Evolutionary conservation across 352 stramenopile species (phyloP), one percentile per base, ranked within the genome.

Genomic region (Phytophthora cactorum): DNA sequence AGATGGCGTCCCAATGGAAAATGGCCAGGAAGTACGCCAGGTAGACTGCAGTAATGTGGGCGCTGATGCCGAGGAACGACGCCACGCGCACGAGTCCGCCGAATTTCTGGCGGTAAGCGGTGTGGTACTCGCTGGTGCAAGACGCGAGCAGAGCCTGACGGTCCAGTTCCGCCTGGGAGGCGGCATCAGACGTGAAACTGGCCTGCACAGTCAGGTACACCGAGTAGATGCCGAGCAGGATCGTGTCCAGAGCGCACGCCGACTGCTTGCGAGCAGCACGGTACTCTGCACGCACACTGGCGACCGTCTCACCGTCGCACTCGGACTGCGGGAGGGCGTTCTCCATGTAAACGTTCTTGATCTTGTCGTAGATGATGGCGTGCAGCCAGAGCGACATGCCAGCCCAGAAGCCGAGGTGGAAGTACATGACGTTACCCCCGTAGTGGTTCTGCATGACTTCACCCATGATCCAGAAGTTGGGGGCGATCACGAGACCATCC

Each of bases 321-420:
- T 95, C 86, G 27, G 83, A 92, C 50, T 90, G 78, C 11, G 86
- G 84, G 17, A 92, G 72, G 12, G 84, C 80, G 58, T 95, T 93
- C 67, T 95, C 84, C 86, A 91, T 93, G 72, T 93, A 95, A 17
- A 89, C 85, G 69, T 95, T 95, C 78, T 95, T 95, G 49, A 95
- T 81, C 63, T 92, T 92, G 72, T 95, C 86, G 68, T 95, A 95
- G 41, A 92, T 82, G 57, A 92, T 83, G 31, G 86, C 86, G 68
- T 95, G 86, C 14, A 91, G 51, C 84, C 86, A 93, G 32, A 93
- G 75, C 34, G 84, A 92, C 51, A 95, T 75, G 6, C 84, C 84
- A 0, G 83, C 75, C 52, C 86, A 64, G 45, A 89, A 81, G 36
- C 74, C 72, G 10, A 92, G 58, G 34, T 74, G 52, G 47, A 84